Base-by-base conservation (phyloP, 306 rosid genomes). In the Albizia julibrissin region DNA sequence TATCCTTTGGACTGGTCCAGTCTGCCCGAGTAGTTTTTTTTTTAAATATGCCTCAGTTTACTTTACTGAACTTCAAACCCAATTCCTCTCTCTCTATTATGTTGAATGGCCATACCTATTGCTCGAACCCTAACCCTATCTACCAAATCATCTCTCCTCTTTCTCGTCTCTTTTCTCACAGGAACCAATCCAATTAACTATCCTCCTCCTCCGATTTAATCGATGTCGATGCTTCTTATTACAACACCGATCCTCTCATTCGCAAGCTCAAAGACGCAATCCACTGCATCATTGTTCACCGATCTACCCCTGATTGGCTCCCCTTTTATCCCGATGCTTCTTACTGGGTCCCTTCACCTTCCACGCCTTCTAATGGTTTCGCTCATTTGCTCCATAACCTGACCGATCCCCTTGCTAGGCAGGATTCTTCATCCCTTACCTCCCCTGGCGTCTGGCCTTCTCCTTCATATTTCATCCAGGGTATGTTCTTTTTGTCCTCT, bases 241-340 rank as follows among this genome's bases (percentile, higher is more conserved):
- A 86, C 6, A 74, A 84, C 10, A 67, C 81, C 10, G 93, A 91
- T 75, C 93, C 95, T 49, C 88, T 88, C 33, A 74, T 91, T 29
- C 82, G 82, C 29, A 88, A 86, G 89, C 91, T 91, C 7, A 91
- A 91, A 84, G 91, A 89, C 81, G 95, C 91, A 8, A 89, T 91
- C 76, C 91, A 91, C 79, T 81, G 90, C 40, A 91, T 91, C 70
- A 69, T 86, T 19, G 95, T 86, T n/a, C 91, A 88, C 69, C 85
- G 89, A 52, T 89, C 93, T 2, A 88, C 91, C 0, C 95, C 91
- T 22, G 90, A 91, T 49, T 91, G 91, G 93, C 89, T 91, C 40
- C 91, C 90, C 10, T 91, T 89, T 29, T 71, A 76, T 10, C 94
- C 91, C 0, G 92, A 92, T 1, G 52, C 91, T 26, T 91, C 94